Conservation (phyloP, 805 yeast genomes). For the Saitoella complicata region DNA sequence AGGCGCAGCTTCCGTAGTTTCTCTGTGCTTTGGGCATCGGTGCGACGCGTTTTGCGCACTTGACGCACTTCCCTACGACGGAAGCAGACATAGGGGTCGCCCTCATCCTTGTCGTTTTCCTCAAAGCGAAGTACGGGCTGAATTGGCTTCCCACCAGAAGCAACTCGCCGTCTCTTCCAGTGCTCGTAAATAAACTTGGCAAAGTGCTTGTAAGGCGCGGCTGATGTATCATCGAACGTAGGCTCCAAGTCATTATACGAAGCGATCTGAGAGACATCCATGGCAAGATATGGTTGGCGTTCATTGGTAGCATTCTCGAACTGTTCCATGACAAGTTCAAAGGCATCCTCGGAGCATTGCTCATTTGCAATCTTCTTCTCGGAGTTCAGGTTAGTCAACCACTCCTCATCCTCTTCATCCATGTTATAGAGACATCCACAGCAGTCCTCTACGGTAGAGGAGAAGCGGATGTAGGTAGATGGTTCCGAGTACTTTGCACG, state of each 20-base stretch:
- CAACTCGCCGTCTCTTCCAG: conserved; percentile 64
- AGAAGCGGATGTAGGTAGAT: conserved; percentile 64
- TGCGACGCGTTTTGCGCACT: conserved; percentile 88
- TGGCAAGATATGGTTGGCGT: conserved; percentile 72
- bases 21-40: conserved; percentile 81
- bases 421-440: conserved; percentile 70
- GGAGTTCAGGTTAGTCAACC: conserved; percentile 32
- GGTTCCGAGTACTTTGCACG: conserved; percentile 53
- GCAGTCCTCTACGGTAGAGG: conserved; percentile 93
- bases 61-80: conserved; percentile 90
- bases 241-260: conserved; percentile 51
- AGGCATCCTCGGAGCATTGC: conserved; percentile 62
- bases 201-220: conserved; percentile 21
- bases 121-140: conserved; percentile 69
- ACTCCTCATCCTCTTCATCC: conserved; percentile 77
- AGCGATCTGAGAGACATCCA: conserved; percentile 68
- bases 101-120: conserved; percentile 80
- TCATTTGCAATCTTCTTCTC: conserved; percentile 13
- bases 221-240: conserved; percentile 1
- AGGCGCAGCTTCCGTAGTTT: conserved; percentile 54
- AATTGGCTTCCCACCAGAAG: conserved; percentile 50
- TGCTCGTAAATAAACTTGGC: conserved; percentile 61
- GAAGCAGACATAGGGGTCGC: conserved; percentile 89
- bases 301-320: conserved; percentile 62
- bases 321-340: conserved; percentile 58